Evolutionary conservation across 2,329 filamentous ascomycete genomes (phyloP).

Genomic region (Neonectria magnoliae): DNA sequence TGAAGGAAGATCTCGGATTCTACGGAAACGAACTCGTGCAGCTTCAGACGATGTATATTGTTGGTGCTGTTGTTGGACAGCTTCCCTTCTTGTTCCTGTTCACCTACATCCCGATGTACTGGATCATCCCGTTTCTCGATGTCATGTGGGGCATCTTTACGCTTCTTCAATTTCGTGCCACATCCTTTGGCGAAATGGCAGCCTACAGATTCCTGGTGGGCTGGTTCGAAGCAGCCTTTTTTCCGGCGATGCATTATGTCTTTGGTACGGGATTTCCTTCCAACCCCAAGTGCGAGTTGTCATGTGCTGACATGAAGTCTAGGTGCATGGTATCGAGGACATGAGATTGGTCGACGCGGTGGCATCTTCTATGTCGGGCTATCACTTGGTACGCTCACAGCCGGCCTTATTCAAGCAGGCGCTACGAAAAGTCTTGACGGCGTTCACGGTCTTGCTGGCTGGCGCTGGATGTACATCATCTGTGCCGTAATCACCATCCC

Average conservation of each 20-base stretch:
- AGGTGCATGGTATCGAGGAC: constrained; percentile 56
- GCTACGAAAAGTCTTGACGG: constrained; percentile 53
- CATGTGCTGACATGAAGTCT: background rate
- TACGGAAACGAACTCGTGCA: constrained; percentile 63
- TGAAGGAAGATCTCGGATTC: constrained; percentile 62
- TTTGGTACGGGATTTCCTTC: background rate
- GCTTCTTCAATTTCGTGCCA: constrained; percentile 61
- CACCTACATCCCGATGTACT: constrained; percentile 57
- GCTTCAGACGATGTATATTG: constrained; percentile 59
- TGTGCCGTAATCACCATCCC: constrained; percentile 64
- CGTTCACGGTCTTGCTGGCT: constrained; percentile 56
- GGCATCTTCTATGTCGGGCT: constrained; percentile 61
- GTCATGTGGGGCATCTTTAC: constrained; percentile 66
- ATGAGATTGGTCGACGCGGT: constrained; percentile 58
- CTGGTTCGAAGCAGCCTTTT: constrained; percentile 55
- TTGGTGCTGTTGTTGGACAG: constrained; percentile 60
- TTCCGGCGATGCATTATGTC: constrained; percentile 26
- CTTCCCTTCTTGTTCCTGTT: constrained; percentile 62
- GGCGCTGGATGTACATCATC: constrained; percentile 67
- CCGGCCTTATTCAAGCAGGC: constrained; percentile 59
- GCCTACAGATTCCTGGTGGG: constrained; percentile 65
- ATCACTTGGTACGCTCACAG: constrained; percentile 61
- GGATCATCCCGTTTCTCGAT: constrained; percentile 62
- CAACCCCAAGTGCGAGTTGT: background rate
- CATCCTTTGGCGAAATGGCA: constrained; percentile 59